Percentiles rank a stretch among this genome's conserved stretches.
Conservation (phyloP, 805 yeast species). For the Barnettozyma californica region DNA sequence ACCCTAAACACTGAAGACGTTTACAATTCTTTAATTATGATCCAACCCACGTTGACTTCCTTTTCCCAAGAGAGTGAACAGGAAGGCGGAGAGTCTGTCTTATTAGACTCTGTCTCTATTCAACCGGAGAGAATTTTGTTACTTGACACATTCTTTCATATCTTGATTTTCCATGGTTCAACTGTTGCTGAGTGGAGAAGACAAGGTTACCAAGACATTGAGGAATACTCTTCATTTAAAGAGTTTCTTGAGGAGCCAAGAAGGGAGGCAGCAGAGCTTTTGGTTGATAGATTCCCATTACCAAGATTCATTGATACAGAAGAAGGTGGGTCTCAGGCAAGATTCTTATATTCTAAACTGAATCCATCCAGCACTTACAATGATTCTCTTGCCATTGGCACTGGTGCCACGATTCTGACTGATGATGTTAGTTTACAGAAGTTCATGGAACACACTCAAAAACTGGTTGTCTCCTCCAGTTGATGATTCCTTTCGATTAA, state of each 20-base stretch:
- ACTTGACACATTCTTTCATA: conserved; percentile 65
- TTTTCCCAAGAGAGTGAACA: conserved; percentile 42
- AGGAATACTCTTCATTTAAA: conserved; percentile 54
- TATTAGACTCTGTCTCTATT: conserved; percentile 58
- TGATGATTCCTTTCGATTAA: background rate
- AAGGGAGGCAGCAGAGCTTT: conserved; percentile 57
- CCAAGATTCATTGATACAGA: conserved; percentile 71
- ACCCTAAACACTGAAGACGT: conserved; percentile 58
- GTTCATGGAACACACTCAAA: conserved; percentile 33
- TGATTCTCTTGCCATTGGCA: conserved; percentile 28
- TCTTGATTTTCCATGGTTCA: conserved; percentile 62
- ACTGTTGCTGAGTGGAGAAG: conserved; percentile 64
- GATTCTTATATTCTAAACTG: conserved; percentile 63
- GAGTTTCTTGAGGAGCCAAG: conserved; percentile 58
- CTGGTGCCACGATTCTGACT: conserved; percentile 42
- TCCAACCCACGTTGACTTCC: conserved; percentile 61
- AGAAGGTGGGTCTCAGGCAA: conserved; percentile 72
- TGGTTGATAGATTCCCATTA: conserved; percentile 63
- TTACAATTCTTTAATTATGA: conserved; percentile 56
- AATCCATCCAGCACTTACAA: conserved; percentile 59
- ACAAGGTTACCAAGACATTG: conserved; percentile 55
- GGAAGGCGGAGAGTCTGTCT: conserved; percentile 48
- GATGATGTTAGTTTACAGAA: conserved; percentile 39
- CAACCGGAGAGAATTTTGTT: conserved; percentile 51
- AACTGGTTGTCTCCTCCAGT: conserved; percentile 18